phyloP scores from a whole-genome alignment of 331 rosid species.

The Acacia concinna region DNA sequence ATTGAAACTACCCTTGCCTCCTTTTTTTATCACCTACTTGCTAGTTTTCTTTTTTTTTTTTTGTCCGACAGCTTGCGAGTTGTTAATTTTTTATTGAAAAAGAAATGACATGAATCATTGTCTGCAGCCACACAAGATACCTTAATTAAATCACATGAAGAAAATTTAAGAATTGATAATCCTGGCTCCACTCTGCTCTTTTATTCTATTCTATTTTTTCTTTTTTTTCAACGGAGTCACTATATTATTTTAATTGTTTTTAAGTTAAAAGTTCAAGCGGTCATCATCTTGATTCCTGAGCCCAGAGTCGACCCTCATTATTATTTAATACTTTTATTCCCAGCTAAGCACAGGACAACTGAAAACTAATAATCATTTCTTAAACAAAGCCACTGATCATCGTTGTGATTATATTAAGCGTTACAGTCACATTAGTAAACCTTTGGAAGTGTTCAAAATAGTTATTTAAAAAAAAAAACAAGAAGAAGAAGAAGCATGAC shows the following conservation, averaged over 20 bases:
- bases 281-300: neutral
- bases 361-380: neutral
- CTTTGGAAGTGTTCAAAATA: neutral
- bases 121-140: neutral
- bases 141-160: neutral
- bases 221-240: neutral
- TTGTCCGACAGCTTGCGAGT: neutral
- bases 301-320: neutral
- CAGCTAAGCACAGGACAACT: neutral
- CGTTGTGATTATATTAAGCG: neutral
- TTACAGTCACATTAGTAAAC: neutral
- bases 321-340: neutral
- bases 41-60: neutral
- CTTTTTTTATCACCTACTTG: neutral
- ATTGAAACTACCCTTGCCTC: neutral
- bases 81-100: neutral
- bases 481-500: neutral
- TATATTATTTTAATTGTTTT: neutral
- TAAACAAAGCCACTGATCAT: neutral
- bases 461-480: too few species aligned
- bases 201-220: neutral
- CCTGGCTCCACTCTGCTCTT: neutral
- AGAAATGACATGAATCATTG: neutral
- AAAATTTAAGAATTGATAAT: neutral
- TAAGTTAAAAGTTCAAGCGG: neutral